These are phyloP conservation scores for Aspergillus sp. DNA, from an alignment of 2,329 filamentous ascomycete genomes.

Conservation along the genomic window DNA sequence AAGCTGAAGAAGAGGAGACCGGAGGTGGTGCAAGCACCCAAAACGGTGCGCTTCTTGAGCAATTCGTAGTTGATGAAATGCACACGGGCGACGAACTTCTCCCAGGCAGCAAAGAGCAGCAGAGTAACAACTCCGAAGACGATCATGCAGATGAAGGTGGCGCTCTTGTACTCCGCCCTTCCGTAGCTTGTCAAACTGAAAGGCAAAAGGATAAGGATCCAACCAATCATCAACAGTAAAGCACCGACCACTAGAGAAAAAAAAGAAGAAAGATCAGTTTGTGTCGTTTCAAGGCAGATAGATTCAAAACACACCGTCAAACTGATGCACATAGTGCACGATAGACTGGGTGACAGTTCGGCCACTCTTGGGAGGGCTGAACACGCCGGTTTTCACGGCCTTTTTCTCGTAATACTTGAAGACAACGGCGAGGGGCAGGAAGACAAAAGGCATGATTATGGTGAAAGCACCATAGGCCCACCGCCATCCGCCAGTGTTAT, in stretches of 20 bases:
- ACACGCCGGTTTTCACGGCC: conserved; percentile 55
- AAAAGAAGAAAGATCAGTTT: conserved; percentile 52
- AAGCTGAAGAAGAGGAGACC: conserved; percentile 49
- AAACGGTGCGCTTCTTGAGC: conserved; percentile 50
- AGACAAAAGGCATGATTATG: conserved; percentile 59
- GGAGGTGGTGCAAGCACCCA: conserved; percentile 53
- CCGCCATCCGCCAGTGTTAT: conserved; percentile 52
- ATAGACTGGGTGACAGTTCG: conserved; percentile 51
- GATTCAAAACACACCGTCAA: conserved; percentile 50
- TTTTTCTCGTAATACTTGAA: conserved; percentile 59
- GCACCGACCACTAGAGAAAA: conserved; percentile 51
- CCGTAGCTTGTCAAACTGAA: conserved; percentile 56
- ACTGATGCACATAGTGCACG: conserved; percentile 58
- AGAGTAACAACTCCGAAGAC: conserved; percentile 54
- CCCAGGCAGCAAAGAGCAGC: conserved; percentile 56
- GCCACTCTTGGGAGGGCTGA: conserved; percentile 43
- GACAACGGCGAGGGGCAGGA: conserved; percentile 55
- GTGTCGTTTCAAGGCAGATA: background rate
- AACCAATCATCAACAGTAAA: conserved; percentile 60
- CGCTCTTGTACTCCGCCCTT: conserved; percentile 43
- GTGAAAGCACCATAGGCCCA: conserved; percentile 65
- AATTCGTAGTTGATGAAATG: conserved; percentile 58
- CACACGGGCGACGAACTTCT: conserved; percentile 52
- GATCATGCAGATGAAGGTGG: conserved; percentile 51
- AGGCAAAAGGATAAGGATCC: conserved; percentile 65